Conservation (phyloP, 495 filamentous ascomycete genomes). For the Monascus purpureus region DNA sequence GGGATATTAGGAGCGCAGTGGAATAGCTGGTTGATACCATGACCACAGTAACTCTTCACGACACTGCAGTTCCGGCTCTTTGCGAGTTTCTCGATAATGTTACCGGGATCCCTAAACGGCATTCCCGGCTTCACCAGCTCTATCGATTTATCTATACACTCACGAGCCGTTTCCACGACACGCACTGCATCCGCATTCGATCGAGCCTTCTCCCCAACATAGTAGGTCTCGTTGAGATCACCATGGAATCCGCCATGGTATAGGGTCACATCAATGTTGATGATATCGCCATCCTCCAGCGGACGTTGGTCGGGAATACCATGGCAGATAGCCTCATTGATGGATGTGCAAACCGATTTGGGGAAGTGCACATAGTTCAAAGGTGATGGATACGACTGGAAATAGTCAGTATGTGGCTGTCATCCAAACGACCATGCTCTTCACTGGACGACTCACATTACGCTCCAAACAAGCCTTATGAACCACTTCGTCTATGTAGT, state of each 20-base stretch:
- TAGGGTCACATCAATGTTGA: slow-evolving; percentile 80
- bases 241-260: slow-evolving; percentile 83
- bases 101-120: slow-evolving; percentile 71
- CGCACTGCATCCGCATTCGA: slow-evolving; percentile 65
- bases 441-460: slow-evolving; percentile 42
- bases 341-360: slow-evolving; percentile 91
- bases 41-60: slow-evolving; percentile 80
- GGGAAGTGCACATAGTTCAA: slow-evolving; percentile 95
- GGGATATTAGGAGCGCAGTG: slow-evolving; percentile 75
- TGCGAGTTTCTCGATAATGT: slow-evolving; percentile 73
- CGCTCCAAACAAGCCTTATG: slow-evolving; percentile 92
- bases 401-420: slow-evolving; percentile 8
- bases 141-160: slow-evolving; percentile 73
- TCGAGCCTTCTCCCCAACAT: slow-evolving; percentile 63
- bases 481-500: slow-evolving; percentile 90
- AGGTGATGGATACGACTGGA: slow-evolving; percentile 89
- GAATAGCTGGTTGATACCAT: slow-evolving; percentile 77
- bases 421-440: not conserved
- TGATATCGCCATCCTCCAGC: slow-evolving; percentile 69
- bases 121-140: slow-evolving; percentile 77
- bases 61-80: slow-evolving; percentile 67
- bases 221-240: slow-evolving; percentile 87
- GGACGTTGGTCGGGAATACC: slow-evolving; percentile 74
- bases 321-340: slow-evolving; percentile 95
- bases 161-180: slow-evolving; percentile 71